These are phyloP conservation scores for Scolecobasidium constrictum DNA, from an alignment of 2,329 filamentous ascomycete genomes.

Conservation along the genomic window DNA sequence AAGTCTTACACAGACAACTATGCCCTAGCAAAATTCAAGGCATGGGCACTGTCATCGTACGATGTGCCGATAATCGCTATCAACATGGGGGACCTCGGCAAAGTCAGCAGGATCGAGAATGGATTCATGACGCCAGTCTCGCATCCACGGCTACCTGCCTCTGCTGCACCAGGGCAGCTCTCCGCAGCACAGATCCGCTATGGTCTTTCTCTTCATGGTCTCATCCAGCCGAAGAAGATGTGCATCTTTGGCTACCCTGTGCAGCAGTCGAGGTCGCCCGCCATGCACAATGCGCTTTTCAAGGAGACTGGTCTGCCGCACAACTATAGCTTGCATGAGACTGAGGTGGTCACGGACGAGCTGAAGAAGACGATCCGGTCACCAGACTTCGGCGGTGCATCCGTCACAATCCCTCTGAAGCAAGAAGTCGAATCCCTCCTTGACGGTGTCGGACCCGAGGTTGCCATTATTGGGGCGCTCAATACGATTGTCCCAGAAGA, in stretches of 20 bases:
- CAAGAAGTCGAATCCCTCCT: constrained; percentile 73
- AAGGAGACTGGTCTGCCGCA: constrained; percentile 68
- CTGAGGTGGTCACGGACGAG: constrained; percentile 47
- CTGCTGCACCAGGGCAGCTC: constrained; percentile 87
- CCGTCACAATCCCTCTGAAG: constrained; percentile 92
- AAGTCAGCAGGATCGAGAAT: constrained; percentile 84
- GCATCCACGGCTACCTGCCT: constrained; percentile 79
- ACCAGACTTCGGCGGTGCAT: constrained; percentile 78
- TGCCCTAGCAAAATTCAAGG: constrained; percentile 70
- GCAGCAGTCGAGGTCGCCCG: constrained; percentile 69
- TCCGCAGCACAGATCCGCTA: constrained; percentile 80
- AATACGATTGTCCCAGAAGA: constrained; percentile 73
- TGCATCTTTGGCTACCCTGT: constrained; percentile 85
- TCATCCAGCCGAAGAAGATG: constrained; percentile 65
- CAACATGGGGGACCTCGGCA: constrained; percentile 85
- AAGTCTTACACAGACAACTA: constrained; percentile 74
- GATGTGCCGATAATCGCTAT: constrained; percentile 82
- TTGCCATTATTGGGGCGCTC: constrained; percentile 76
- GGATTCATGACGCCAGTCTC: constrained; percentile 90
- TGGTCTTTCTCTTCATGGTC: constrained; percentile 66
- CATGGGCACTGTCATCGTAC: constrained; percentile 54
- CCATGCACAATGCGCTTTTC: constrained; percentile 84
- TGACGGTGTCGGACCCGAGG: constrained; percentile 70
- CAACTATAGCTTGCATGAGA: constrained; percentile 67
- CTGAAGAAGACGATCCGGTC: constrained; percentile 56